Evolutionary conservation across 2,329 filamentous ascomycete species (phyloP), one percentile per base, ranked within the genome.

Genomic region (Pseudogymnoascus sp.): DNA sequence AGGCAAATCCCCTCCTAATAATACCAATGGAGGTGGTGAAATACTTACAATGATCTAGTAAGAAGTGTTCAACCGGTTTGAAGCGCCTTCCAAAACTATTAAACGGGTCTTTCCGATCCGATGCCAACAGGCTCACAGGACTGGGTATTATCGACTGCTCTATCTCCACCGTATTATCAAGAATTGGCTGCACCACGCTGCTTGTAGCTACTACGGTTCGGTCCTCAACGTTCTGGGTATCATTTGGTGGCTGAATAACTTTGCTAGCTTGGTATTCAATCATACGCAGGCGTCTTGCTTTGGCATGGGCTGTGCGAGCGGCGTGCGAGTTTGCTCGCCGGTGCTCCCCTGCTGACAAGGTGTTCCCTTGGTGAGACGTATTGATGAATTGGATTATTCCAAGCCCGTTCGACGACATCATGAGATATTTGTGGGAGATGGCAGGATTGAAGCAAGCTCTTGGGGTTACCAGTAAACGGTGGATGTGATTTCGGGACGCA

Each of bases 271-370:
- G 65, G 35, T 64, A 64, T 15, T 62, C 35, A 35, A 21, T 35
- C 9, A 13, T 66, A 7, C 65, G 64, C 6, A 62, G 47, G 3
- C 60, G 65, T 50, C 64, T 62, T 21, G 57, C 60, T 38, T 36
- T 28, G 13, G 65, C 65, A 53, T 67, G 65, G 10, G 59, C 42
- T 35, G n/a, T 62, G 9, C 64, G 65, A 17, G 65, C 65, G 11
- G 62, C 57, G 42, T 67, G 65, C 11, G 65, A 65, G 59, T 63
- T 60, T 36, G 60, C 44, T 21, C 19, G 36, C n/a, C 44, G 31
- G n/a, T 33, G 62, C 13, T 53, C 47, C 23, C 17, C n/a, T 9
- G 47, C 47, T 8, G 23, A 31, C 4, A 23, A 61, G 3, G 15
- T 15, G 1, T 17, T 9, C n/a, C 47, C 47, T 31, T 53, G 47